These are phyloP conservation scores for Dactylellina parvicollis DNA, from an alignment of 2,329 filamentous ascomycete species.

Conservation along the genomic window DNA sequence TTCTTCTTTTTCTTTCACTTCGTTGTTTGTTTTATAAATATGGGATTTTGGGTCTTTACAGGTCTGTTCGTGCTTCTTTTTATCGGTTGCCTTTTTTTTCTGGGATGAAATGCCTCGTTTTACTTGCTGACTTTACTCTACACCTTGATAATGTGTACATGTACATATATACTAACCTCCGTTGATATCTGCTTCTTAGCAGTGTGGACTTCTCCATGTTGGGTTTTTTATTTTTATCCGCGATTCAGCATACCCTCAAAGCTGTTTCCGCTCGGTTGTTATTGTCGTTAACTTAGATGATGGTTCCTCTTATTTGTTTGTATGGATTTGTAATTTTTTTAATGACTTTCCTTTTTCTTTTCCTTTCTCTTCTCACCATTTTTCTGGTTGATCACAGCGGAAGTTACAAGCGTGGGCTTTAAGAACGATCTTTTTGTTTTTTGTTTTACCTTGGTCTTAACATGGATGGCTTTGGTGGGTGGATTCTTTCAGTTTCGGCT, in stretches of 20 bases:
- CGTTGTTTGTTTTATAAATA: conserved; percentile 17
- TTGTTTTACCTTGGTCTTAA: too few relatives aligned
- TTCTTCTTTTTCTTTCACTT: conserved; percentile 31
- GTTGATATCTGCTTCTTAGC: too few relatives aligned
- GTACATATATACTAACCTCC: conserved; percentile 18
- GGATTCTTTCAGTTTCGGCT: too few relatives aligned
- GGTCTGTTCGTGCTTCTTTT: conserved; percentile 25
- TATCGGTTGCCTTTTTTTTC: background rate
- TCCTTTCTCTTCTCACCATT: background rate
- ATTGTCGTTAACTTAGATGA: background rate
- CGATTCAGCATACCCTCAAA: background rate
- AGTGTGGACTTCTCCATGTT: background rate
- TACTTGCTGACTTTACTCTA: background rate
- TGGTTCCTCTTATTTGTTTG: too few relatives aligned
- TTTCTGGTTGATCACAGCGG: background rate
- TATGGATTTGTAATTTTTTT: background rate
- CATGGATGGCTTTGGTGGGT: too few relatives aligned
- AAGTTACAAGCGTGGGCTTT: conserved; percentile 4
- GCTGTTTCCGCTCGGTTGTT: too few relatives aligned
- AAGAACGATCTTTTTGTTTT: too few relatives aligned
- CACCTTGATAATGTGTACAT: conserved; percentile 15
- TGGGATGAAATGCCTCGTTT: conserved; percentile 17
- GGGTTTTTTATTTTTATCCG: conserved; percentile 11
- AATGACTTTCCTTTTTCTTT: background rate
- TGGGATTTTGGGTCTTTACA: conserved; percentile 24